These are phyloP conservation scores for Geotrichum klebahnii DNA, from an alignment of 1,139 yeast species.

Conservation along the genomic window DNA sequence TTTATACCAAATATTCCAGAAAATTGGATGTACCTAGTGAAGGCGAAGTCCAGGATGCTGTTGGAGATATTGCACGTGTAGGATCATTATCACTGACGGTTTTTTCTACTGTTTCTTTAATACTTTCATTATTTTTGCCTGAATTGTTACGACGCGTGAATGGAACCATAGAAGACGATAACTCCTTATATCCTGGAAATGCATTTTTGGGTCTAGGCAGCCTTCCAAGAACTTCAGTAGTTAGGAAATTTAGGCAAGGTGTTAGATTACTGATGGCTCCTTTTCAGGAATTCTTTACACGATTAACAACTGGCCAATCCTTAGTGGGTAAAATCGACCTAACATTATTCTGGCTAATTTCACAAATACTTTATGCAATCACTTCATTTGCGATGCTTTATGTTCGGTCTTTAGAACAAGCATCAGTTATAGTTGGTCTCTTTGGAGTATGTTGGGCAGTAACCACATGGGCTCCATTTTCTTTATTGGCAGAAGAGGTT, in stretches of 20 bases:
- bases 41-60: constrained; percentile 30
- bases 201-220: not conserved
- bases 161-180: not conserved
- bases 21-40: constrained; percentile 12
- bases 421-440: constrained; percentile 36
- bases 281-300: not conserved
- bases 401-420: constrained; percentile 32
- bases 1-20: constrained; percentile 33
- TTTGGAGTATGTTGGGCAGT: constrained; percentile 44
- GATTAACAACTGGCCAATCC: constrained; percentile 2
- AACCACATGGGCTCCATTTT: constrained; percentile 44
- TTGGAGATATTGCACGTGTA: constrained; percentile 41
- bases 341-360: constrained; percentile 35
- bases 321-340: constrained; percentile 22
- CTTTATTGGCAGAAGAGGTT: constrained; percentile 42
- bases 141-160: constrained; percentile 22
- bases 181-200: not conserved
- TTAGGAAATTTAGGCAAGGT: constrained; percentile 10
- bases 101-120: constrained; percentile 39
- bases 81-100: constrained; percentile 41
- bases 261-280: constrained; percentile 4
- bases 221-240: constrained; percentile 7
- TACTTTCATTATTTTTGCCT: constrained; percentile 38
- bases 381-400: constrained; percentile 36
- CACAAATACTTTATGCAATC: constrained; percentile 39